Conservation (phyloP, 352 stramenopile species). For the Phytopythium aichiense region DNA sequence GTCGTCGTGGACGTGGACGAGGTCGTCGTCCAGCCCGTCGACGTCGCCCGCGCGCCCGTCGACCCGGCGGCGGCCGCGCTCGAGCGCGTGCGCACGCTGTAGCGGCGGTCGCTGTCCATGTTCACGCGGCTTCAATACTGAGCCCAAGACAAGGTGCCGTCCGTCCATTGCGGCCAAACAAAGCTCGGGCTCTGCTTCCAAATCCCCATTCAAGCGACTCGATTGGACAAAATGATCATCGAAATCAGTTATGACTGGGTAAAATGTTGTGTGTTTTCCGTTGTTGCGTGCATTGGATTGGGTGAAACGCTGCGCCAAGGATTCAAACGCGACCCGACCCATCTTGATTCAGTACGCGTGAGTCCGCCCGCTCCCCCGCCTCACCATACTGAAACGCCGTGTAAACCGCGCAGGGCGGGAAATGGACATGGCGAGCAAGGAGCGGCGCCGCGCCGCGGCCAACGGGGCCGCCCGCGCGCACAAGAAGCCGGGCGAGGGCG, state of each 20-base stretch:
- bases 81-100: conserved; percentile 7
- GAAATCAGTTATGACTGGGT: too few relatives aligned
- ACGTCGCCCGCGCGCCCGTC: conserved; percentile 12
- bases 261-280: too few relatives aligned
- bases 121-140: background rate
- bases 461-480: conserved; percentile 14
- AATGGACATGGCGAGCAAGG: conserved; percentile 25
- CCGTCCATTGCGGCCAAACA: too few relatives aligned
- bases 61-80: conserved; percentile 2
- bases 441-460: conserved; percentile 16
- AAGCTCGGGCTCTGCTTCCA: too few relatives aligned
- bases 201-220: too few relatives aligned
- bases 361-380: background rate
- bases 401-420: background rate
- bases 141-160: background rate
- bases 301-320: background rate
- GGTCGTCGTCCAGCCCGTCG: conserved; percentile 1
- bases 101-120: background rate
- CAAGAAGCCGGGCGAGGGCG: conserved; percentile 12
- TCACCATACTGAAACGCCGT: background rate
- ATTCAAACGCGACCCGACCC: background rate
- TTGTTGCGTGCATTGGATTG: too few relatives aligned
- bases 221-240: too few relatives aligned
- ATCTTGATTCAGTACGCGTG: background rate
- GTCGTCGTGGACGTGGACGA: background rate